Evolutionary conservation across 495 filamentous ascomycete species (phyloP), one percentile per base, ranked within the genome.

Genomic region (Penicillium fimorum): DNA sequence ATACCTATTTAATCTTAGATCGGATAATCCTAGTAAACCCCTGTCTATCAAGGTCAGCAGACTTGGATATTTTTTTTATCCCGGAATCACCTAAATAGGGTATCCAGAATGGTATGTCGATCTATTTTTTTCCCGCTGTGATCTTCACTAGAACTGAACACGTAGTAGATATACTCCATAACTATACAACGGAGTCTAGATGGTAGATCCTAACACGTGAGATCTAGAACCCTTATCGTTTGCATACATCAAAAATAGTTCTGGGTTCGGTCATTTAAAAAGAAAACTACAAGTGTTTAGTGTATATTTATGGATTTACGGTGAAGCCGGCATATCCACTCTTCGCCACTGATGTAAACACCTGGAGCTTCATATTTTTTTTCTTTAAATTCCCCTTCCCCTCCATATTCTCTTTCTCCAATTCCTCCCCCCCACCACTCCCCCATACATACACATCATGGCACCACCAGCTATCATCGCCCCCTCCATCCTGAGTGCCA

Each of bases 401-500:
- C 50, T 51, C 51, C 35, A 42, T 47, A 24, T n/a, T 40, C 47
- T 40, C 47, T 32, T 42, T 37, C 24, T 11, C 47, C 6, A 37
- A 27, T 7, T 41, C 37, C 27, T 44, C 15, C 37, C 12, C 53
- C 15, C 44, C 49, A 25, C 44, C 49, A 25, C 47, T 29, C 13
- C 32, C 43, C n/a, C n/a, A n/a, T n/a, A n/a, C 18, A 42, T 41
- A 35, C 24, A 47, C 42, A 33, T 29, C 40, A 38, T 96, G 94
- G 77, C 88, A 41, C 95, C 92, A 0, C 82, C 88, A 63, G 88
- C 94, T 38, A 96, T 97, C 70, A 96, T 97, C 68, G 92, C 93
- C 10, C 94, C 94, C 17, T 98, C 94, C 15, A 97, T 98, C 61
- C 87, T 98, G 44, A 93, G 91, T 64, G 95, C 94, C 53, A 91